These are phyloP conservation scores for Yarrowia sp. DNA, from an alignment of 805 yeast species.

Conservation along the genomic window DNA sequence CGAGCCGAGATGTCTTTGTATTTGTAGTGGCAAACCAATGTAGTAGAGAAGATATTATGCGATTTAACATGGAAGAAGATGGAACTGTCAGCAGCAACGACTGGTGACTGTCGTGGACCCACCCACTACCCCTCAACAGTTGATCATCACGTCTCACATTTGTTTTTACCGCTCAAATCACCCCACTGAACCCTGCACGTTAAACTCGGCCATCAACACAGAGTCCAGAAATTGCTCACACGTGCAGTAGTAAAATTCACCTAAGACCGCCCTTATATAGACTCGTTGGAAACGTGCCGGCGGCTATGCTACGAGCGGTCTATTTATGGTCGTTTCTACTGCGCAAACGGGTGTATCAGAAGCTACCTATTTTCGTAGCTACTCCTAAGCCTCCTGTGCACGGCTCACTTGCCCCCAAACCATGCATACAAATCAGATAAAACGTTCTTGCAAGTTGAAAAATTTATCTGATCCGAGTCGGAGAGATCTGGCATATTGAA, in stretches of 20 bases:
- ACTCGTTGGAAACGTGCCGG: background rate
- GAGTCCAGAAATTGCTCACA: slow-evolving; percentile 24
- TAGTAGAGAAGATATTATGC: too few species aligned
- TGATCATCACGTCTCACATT: slow-evolving; percentile 8
- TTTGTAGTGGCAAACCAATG: background rate
- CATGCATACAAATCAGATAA: slow-evolving; percentile 36
- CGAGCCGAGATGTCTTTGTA: slow-evolving; percentile 2
- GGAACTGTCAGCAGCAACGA: too few species aligned
- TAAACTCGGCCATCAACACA: slow-evolving; percentile 16
- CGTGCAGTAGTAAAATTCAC: slow-evolving; percentile 27
- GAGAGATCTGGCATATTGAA: background rate
- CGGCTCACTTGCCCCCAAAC: slow-evolving; percentile 36
- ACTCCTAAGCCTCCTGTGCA: background rate
- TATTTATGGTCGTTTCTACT: background rate
- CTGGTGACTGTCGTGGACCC: too few species aligned
- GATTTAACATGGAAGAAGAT: too few species aligned
- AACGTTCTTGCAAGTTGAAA: background rate
- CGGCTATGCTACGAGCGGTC: background rate
- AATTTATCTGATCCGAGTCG: slow-evolving; percentile 28
- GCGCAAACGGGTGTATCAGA: too few species aligned
- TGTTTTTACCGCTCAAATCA: slow-evolving; percentile 14
- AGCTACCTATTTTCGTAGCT: background rate
- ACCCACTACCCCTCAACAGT: background rate
- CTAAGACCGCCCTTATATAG: slow-evolving; percentile 14
- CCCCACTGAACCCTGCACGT: slow-evolving; percentile 25